phyloP scores from a whole-genome alignment of 2,329 filamentous ascomycete genomes.

The Corniculantispora saksenae region DNA sequence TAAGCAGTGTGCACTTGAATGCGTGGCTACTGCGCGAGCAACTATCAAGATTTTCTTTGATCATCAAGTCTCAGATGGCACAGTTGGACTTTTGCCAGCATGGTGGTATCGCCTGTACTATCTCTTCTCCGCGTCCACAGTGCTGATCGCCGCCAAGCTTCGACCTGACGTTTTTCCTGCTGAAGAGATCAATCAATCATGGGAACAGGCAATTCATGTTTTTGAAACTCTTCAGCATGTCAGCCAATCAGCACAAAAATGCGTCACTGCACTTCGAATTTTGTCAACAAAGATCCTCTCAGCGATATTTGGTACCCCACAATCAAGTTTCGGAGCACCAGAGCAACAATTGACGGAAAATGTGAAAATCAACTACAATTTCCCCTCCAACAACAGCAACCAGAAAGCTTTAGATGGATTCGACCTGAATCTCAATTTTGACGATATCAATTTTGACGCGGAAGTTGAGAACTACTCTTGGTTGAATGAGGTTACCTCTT shows the following conservation, averaged over 20 bases:
- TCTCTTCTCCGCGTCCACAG: conserved; percentile 37
- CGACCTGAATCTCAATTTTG: conserved; percentile 29
- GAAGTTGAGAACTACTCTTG: conserved; percentile 35
- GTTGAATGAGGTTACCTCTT: conserved; percentile 35
- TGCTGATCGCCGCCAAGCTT: conserved; percentile 38
- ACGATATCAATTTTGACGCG: conserved; percentile 32
- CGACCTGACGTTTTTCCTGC: conserved; percentile 34
- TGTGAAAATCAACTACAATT: neutral
- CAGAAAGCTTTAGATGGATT: neutral
- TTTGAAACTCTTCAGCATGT: conserved; percentile 36
- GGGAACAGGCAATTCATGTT: conserved; percentile 35
- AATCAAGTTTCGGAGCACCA: neutral
- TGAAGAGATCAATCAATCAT: conserved; percentile 30
- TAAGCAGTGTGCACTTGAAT: conserved; percentile 36
- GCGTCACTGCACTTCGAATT: conserved; percentile 36
- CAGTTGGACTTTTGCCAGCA: conserved; percentile 36
- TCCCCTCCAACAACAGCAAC: neutral
- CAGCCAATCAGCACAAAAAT: conserved; percentile 34
- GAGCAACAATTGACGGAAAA: neutral
- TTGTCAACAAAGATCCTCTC: conserved; percentile 35
- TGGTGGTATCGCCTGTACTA: conserved; percentile 44
- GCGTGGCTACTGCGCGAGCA: conserved; percentile 35
- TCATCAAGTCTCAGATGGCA: conserved; percentile 33
- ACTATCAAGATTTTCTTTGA: conserved; percentile 33
- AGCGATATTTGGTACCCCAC: neutral